Evolutionary conservation across 495 filamentous ascomycete species (phyloP).

Genomic region (Aspergillus heteromorphus): DNA sequence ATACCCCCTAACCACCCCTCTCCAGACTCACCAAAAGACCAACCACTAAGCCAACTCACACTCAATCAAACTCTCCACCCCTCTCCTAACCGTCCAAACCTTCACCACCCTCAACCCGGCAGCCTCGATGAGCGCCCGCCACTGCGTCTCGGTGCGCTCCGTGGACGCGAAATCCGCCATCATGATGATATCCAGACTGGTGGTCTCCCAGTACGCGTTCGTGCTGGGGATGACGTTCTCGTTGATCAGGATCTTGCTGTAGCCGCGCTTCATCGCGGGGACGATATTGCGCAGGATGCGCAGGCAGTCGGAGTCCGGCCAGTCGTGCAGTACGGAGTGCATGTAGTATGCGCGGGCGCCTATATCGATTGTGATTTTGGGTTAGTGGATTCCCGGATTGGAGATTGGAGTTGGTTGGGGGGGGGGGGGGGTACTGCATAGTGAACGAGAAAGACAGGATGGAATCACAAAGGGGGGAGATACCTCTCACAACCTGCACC

Average conservation of each 20-base stretch:
- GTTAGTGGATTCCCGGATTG: too few species aligned
- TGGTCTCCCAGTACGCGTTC: slow-evolving; percentile 34
- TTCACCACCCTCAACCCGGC: slow-evolving; percentile 60
- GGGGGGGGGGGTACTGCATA: too few species aligned
- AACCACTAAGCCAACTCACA: slow-evolving; percentile 23
- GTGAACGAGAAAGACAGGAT: too few species aligned
- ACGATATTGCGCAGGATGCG: slow-evolving; percentile 41
- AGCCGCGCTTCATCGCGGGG: slow-evolving; percentile 44
- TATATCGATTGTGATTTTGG: slow-evolving; percentile 44
- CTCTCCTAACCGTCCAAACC: slow-evolving; percentile 20
- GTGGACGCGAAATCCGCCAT: slow-evolving; percentile 26
- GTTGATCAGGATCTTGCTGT: slow-evolving; percentile 46
- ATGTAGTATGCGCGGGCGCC: slow-evolving; percentile 33
- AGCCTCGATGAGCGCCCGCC: slow-evolving; percentile 29
- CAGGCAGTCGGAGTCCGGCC: slow-evolving; percentile 39
- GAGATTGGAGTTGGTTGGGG: too few species aligned
- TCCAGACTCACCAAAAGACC: too few species aligned
- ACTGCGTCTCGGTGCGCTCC: slow-evolving; percentile 33
- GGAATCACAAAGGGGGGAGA: too few species aligned
- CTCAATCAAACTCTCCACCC: slow-evolving; percentile 30
- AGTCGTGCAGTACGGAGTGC: slow-evolving; percentile 47
- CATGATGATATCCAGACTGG: slow-evolving; percentile 45
- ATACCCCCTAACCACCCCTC: too few species aligned
- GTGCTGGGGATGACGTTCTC: slow-evolving; percentile 46
- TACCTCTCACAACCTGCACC: slow-evolving; percentile 25